These are phyloP conservation scores for Zygotorulaspora florentina DNA, from an alignment of 805 yeast species.

Conservation along the genomic window DNA sequence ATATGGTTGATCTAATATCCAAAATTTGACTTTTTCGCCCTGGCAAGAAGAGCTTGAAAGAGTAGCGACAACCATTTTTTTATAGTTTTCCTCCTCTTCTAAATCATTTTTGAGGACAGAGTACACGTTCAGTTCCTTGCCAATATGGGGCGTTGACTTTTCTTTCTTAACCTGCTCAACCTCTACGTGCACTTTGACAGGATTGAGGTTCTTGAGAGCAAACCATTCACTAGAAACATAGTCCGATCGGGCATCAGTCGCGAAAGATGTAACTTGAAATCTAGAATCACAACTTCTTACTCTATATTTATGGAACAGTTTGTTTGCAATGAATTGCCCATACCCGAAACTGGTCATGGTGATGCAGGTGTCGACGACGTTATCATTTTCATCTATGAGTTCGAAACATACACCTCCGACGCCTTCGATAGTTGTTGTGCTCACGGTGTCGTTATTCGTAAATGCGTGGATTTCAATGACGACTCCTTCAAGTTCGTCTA, in stretches of 20 bases:
- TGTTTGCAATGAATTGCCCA: conserved; percentile 50
- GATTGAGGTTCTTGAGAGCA: conserved; percentile 15
- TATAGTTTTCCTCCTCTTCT: conserved; percentile 15
- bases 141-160: background rate
- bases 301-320: conserved; percentile 9
- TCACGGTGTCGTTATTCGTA: conserved; percentile 34
- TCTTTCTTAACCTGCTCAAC: conserved; percentile 3
- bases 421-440: conserved; percentile 28
- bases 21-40: conserved; percentile 53
- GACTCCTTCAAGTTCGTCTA: conserved; percentile 49
- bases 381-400: conserved; percentile 32
- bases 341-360: conserved; percentile 84
- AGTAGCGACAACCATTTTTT: conserved; percentile 16
- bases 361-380: conserved; percentile 47
- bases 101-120: conserved; percentile 18
- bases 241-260: conserved; percentile 26
- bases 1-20: conserved; percentile 78
- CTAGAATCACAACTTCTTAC: conserved; percentile 22
- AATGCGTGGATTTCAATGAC: conserved; percentile 69
- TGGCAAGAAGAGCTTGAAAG: conserved; percentile 1
- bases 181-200: conserved; percentile 23
- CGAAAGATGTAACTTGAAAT: conserved; percentile 22
- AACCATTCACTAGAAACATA: conserved; percentile 16
- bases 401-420: conserved; percentile 51
- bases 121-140: conserved; percentile 19